Base-by-base conservation (phyloP, 768 basidiomycete genomes). In the Pleurotus platypus region DNA sequence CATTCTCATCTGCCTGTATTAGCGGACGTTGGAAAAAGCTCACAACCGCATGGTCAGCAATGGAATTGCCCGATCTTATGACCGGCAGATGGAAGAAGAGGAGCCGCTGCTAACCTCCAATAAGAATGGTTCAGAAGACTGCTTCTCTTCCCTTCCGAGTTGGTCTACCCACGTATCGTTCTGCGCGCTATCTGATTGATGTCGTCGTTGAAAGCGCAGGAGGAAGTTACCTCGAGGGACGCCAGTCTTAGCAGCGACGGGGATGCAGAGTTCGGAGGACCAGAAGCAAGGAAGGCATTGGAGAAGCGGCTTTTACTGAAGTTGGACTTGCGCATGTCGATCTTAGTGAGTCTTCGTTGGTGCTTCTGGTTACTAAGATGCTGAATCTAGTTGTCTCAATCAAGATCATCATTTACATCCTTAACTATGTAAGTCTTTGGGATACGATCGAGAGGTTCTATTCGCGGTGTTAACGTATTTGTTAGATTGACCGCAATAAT, bases 401-500 rank as follows among this genome's bases (percentile, higher is more conserved):
- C 9, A 35, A 54, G 51, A 65, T 82, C 27, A 51, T 78, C 18
- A 79, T 79, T n/a, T 78, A 78, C 58, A 74, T 79, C 38, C 68
- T 78, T 38, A 78, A 78, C 59, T 78, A 76, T 72, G 62, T 64
- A 63, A 47, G 55, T 51, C 39, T 45, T 35, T 35, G 37, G 11
- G 48, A 46, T 48, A 26, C 5, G 5, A 26, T 15, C 22, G 11
- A 35, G 30, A 35, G 11, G 8, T 35, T 9, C 15, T 16, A 9
- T 30, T 40, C 35, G 43, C 24, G 77, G 77, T 64, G 67, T 75
- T n/a, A 76, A 76, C 57, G 79, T 57, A 20, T 30, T 13, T n/a
- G 48, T 75, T 74, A 87, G 74, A 78, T 90, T 56, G 89, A 90
- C 66, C 77, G 89, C 35, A 90, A 89, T 63, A 89, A 89, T 63